Evolutionary conservation across 805 yeast species (phyloP).

Genomic region (Blastobotrys attinorum): DNA sequence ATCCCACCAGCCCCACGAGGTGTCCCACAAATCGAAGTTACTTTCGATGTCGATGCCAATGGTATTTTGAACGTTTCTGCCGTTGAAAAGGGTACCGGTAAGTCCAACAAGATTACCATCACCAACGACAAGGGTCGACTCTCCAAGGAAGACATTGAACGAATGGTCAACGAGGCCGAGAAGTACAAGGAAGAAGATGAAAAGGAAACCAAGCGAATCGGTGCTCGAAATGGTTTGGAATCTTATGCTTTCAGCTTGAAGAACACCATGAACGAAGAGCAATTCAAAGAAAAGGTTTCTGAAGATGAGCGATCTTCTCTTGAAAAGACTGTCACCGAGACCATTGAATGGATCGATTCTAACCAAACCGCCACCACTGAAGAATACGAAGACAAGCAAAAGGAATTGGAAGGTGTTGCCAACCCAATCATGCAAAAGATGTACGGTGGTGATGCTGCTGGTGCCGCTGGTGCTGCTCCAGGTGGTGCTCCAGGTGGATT

Average conservation of each 20-base stretch:
- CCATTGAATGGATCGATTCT: constrained; percentile 86
- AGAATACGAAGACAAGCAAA: constrained; percentile 87
- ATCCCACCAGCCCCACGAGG: constrained; percentile 99
- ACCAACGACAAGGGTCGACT: constrained; percentile 98
- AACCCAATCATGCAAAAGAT: constrained; percentile 96
- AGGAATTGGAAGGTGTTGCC: constrained; percentile 90
- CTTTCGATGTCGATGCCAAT: constrained; percentile 94
- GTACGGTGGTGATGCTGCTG: constrained; percentile 78
- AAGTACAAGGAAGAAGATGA: constrained; percentile 96
- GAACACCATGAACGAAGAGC: constrained; percentile 68
- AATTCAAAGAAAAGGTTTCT: constrained; percentile 69
- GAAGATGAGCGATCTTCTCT: constrained; percentile 61
- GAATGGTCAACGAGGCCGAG: constrained; percentile 97
- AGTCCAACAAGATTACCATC: constrained; percentile 92
- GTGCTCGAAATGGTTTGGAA: constrained; percentile 91
- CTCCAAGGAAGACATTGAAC: constrained; percentile 94
- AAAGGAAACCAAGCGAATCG: constrained; percentile 85
- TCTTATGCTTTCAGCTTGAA: constrained; percentile 91
- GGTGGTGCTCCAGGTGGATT: constrained; percentile 59
- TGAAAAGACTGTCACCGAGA: constrained; percentile 73
- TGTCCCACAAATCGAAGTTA: constrained; percentile 96
- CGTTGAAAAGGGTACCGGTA: constrained; percentile 97
- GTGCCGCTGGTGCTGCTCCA: constrained; percentile 58
- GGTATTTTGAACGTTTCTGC: constrained; percentile 97
- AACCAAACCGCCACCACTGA: constrained; percentile 90